A percentile compares a stretch with the other conserved stretches of the same genome.
Conservation (phyloP, 495 filamentous ascomycete species). For the Aspergillus nidulans region DNA sequence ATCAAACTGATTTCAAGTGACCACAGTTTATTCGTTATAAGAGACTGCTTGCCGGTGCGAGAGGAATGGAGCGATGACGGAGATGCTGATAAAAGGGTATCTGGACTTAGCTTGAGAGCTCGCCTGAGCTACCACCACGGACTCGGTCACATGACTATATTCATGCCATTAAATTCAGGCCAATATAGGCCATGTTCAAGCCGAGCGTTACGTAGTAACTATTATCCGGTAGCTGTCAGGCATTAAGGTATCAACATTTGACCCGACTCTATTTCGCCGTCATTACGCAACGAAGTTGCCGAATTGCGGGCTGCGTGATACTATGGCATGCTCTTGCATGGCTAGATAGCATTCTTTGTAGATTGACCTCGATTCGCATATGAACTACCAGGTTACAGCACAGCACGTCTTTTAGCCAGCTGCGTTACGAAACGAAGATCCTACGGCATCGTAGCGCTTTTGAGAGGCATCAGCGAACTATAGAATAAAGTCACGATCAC, state of each 20-base stretch:
- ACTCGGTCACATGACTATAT: slow-evolving; percentile 27
- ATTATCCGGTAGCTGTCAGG: slow-evolving; percentile 17
- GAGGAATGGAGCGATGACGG: neutral
- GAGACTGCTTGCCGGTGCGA: neutral
- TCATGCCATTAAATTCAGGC: slow-evolving; percentile 12
- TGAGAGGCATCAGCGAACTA: neutral
- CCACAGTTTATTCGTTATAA: neutral
- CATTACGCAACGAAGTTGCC: slow-evolving; percentile 20
- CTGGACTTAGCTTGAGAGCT: slow-evolving; percentile 21
- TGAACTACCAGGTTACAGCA: neutral
- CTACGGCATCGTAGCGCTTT: neutral
- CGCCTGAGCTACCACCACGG: slow-evolving; percentile 28
- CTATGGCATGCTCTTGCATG: too few species aligned
- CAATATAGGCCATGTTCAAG: neutral
- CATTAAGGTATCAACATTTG: slow-evolving; percentile 14
- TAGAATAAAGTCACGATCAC: neutral
- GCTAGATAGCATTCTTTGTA: neutral
- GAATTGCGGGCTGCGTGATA: neutral
- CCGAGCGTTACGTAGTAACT: slow-evolving; percentile 10
- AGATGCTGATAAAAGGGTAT: slow-evolving; percentile 14
- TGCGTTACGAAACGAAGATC: neutral
- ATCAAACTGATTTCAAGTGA: neutral
- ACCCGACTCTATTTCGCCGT: slow-evolving; percentile 7
- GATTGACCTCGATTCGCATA: too few species aligned
- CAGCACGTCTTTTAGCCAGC: neutral